Percentiles rank a stretch among this genome's conserved stretches.
Conservation (phyloP, 192 early-diverging fungal species). For the Mortierella alpina region DNA sequence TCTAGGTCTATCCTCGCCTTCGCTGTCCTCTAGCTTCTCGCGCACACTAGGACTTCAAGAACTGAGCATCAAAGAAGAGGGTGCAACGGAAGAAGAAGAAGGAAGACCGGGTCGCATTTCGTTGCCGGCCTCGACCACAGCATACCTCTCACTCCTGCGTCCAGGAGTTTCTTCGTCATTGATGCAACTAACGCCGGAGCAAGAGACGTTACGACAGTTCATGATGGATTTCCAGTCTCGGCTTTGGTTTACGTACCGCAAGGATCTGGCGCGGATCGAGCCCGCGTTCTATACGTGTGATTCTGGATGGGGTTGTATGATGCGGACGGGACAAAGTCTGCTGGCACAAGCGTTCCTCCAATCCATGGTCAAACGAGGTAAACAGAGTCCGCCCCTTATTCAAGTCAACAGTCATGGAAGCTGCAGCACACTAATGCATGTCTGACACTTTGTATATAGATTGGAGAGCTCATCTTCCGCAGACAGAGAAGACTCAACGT, state of each 20-base stretch:
- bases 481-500: conserved; percentile 1
- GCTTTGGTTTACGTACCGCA: conserved; percentile 54
- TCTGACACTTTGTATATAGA: conserved; percentile 9
- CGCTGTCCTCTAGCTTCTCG: no score
- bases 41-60: no score
- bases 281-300: conserved; percentile 55
- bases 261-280: conserved; percentile 53
- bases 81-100: no score
- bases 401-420: background rate
- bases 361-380: conserved; percentile 49
- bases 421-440: background rate
- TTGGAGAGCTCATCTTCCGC: conserved; percentile 32
- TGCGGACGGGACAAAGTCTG: conserved; percentile 56
- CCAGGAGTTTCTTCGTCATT: background rate
- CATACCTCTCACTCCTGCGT: conserved; percentile 6
- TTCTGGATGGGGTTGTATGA: conserved; percentile 59
- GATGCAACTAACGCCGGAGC: conserved; percentile 10
- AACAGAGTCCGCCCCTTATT: background rate
- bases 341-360: conserved; percentile 54
- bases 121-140: conserved; percentile 1
- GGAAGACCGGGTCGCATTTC: background rate
- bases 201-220: conserved; percentile 31
- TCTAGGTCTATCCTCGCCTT: conserved; percentile 10
- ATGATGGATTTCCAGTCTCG: conserved; percentile 56
- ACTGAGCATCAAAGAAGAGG: no score